A percentile compares a stretch with the other conserved stretches of the same genome.
Conservation (phyloP, 1,284 basidiomycete genomes). For the Puccinia triticina region DNA sequence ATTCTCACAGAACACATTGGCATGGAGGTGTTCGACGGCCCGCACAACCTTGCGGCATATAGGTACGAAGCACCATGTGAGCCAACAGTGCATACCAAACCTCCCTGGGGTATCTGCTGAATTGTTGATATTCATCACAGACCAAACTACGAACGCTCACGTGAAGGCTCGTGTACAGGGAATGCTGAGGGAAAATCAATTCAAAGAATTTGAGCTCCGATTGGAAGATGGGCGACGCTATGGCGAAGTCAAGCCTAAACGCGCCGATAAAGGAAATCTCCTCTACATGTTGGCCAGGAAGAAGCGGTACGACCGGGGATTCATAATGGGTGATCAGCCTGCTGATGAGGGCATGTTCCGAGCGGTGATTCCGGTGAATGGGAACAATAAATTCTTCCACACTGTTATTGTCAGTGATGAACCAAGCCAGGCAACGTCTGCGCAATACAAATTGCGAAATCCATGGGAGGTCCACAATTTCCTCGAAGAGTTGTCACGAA, state of each 20-base stretch:
- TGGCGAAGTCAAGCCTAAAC: background rate
- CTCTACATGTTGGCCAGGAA: background rate
- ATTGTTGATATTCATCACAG: too few species aligned
- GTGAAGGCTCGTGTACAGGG: too few species aligned
- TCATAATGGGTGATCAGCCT: background rate
- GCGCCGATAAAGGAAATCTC: background rate
- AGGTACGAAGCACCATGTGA: too few species aligned
- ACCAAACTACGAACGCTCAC: too few species aligned
- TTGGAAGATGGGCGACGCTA: background rate
- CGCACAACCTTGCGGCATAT: too few species aligned
- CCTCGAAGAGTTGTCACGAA: too few species aligned
- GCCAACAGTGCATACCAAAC: background rate
- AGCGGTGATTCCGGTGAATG: background rate
- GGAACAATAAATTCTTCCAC: background rate
- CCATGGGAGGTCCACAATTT: background rate
- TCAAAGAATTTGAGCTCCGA: background rate
- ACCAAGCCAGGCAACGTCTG: background rate
- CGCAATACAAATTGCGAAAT: background rate
- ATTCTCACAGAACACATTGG: too few species aligned
- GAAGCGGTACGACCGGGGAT: background rate
- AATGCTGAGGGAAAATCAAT: background rate
- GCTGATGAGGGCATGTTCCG: background rate
- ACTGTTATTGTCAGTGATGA: background rate
- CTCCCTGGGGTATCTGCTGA: background rate
- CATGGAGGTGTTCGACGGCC: too few species aligned